Conservation (phyloP, 176 grass and related monocot genomes). For the Ananas comosus region DNA sequence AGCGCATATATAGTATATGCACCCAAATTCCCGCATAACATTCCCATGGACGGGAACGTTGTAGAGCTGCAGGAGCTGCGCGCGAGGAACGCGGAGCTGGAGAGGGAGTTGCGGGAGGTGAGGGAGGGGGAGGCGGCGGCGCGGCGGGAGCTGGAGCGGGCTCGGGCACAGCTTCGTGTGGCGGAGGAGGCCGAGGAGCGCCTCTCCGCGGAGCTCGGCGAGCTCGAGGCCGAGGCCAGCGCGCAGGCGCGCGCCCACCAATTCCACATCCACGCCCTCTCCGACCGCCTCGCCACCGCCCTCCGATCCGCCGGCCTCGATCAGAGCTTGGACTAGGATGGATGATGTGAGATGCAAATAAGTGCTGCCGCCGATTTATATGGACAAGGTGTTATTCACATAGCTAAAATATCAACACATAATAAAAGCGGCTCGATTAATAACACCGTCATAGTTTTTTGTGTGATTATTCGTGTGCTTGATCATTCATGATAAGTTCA, state of each 20-base stretch:
- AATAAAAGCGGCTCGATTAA: no score
- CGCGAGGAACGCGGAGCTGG: slow-evolving; percentile 30
- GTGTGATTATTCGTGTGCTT: no score
- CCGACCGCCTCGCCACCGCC: background rate
- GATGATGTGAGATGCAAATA: no score
- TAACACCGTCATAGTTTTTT: no score
- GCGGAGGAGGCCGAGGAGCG: slow-evolving; percentile 39
- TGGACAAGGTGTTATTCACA: no score
- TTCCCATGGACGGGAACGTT: background rate
- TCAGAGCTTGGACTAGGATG: no score
- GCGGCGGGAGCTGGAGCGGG: slow-evolving; percentile 11
- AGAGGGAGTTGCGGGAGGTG: slow-evolving; percentile 16
- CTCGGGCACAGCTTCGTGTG: slow-evolving; percentile 1
- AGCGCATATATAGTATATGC: no score
- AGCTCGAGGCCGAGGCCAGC: slow-evolving; percentile 26
- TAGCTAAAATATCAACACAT: no score
- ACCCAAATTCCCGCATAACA: no score
- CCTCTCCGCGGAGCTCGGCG: slow-evolving; percentile 20
- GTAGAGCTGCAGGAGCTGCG: slow-evolving; percentile 22
- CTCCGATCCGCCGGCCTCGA: background rate
- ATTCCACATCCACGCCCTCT: background rate
- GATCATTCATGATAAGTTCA: no score
- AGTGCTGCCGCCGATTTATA: no score
- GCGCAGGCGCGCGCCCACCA: slow-evolving; percentile 12
- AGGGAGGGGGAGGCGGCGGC: slow-evolving; percentile 17